Evolutionary conservation across 129 eudicot species (phyloP), one percentile per base, ranked within the genome.

Genomic region (Arctium lappa): DNA sequence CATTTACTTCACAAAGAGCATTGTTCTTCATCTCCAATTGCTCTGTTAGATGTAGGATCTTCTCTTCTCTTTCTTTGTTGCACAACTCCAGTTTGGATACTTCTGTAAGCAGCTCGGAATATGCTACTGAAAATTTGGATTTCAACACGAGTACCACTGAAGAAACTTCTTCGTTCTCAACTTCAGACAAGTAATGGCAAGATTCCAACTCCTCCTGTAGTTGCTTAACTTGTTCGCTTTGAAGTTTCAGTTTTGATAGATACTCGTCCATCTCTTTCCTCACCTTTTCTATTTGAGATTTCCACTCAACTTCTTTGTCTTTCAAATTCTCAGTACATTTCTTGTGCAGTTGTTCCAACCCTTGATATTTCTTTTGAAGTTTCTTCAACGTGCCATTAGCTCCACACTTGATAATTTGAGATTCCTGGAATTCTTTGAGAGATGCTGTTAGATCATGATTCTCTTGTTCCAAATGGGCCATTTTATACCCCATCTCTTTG

Each of bases 301-400:
- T 83, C 92, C 92, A 87, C 81, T 88, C 86, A 42, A n/a, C 80
- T 82, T 92, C 94, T 83, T 85, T 89, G 76, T 81, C 86, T 85
- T 92, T 85, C 81, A 92, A 80, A 48, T 42, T 79, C 72, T 85
- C 74, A 12, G 69, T 78, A 82, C 92, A 88, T 66, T 79, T 85
- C 76, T 78, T 87, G 73, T 92, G 97, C 31, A 85, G 84, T 80
- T 85, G 89, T 87, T 92, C 92, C 88, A 90, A 73, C 74, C 78
- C 85, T 42, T 84, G 84, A 74, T 76, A 83, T 66, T 87, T 88
- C 87, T 88, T 87, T 72, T 85, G 88, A 44, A 88, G 86, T 66
- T 85, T 90, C 77, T 81, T 85, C 81, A 88, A 77, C 6, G 77
- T 80, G 70, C 78, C 82, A 73, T 76, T 87, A 13, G 79, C 32